Conservation (phyloP, 2,329 filamentous ascomycete genomes). For the Bimuria novae-zelandiae region DNA sequence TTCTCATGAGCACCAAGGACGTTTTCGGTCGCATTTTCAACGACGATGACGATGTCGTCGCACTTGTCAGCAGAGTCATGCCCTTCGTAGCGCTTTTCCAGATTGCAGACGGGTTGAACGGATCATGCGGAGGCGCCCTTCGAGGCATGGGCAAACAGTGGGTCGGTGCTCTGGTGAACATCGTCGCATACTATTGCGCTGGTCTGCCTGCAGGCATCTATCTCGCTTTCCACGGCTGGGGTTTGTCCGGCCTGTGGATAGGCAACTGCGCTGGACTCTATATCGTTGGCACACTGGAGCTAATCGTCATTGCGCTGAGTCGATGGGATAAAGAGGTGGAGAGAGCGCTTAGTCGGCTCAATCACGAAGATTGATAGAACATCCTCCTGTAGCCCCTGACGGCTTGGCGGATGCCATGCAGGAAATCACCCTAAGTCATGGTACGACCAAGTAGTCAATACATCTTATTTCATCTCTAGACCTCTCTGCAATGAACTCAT, state of each 20-base stretch:
- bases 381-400: too few relatives aligned
- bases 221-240: conserved; percentile 86
- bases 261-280: conserved; percentile 76
- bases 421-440: too few relatives aligned
- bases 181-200: conserved; percentile 81
- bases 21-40: conserved; percentile 82
- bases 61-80: conserved; percentile 75
- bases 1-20: conserved; percentile 72
- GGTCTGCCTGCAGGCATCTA: conserved; percentile 82
- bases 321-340: conserved; percentile 7
- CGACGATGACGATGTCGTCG: conserved; percentile 72
- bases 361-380: neutral
- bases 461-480: too few relatives aligned
- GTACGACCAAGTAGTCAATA: too few relatives aligned
- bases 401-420: too few relatives aligned
- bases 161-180: conserved; percentile 80
- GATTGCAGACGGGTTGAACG: conserved; percentile 86
- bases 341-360: neutral
- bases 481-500: too few relatives aligned
- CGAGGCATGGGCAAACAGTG: conserved; percentile 87
- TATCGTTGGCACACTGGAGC: conserved; percentile 64
- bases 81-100: conserved; percentile 89
- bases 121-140: conserved; percentile 78
- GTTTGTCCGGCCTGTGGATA: conserved; percentile 78
- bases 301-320: conserved; percentile 1